Evolutionary conservation across 768 basidiomycete species (phyloP).

Genomic region (Pleurotus djamor): DNA sequence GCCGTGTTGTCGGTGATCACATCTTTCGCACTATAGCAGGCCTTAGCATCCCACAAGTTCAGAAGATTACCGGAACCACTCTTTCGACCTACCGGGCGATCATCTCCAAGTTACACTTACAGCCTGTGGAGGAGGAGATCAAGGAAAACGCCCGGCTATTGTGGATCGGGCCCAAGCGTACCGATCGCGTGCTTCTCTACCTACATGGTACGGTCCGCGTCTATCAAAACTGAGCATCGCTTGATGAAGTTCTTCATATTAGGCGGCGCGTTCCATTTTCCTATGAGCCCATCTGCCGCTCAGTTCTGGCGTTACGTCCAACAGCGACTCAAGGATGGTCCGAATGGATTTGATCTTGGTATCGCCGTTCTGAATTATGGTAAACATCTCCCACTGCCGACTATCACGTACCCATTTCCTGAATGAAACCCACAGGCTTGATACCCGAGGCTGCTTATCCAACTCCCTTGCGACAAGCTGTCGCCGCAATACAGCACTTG

Average conservation of each 20-base stretch:
- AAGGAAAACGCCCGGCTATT: constrained; percentile 21
- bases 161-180: constrained; percentile 28
- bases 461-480: constrained; percentile 26
- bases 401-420: too few species aligned
- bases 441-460: constrained; percentile 32
- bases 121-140: constrained; percentile 21
- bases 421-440: constrained; percentile 17
- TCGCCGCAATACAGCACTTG: constrained; percentile 27
- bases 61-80: not conserved
- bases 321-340: constrained; percentile 15
- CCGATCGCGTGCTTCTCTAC: constrained; percentile 28
- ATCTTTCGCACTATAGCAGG: not conserved
- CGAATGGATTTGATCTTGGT: constrained; percentile 19
- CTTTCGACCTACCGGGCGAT: constrained; percentile 4
- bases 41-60: not conserved
- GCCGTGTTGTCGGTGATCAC: not conserved
- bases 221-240: not conserved
- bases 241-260: not conserved
- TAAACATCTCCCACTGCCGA: constrained; percentile 10
- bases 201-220: constrained; percentile 21
- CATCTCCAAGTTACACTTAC: constrained; percentile 5
- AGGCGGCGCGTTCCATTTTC: constrained; percentile 30
- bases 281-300: constrained; percentile 15
- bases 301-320: constrained; percentile 26
- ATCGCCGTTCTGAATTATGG: constrained; percentile 29